Evolutionary conservation across 805 yeast species (phyloP).

Genomic region (Lipomyces japonicus): DNA sequence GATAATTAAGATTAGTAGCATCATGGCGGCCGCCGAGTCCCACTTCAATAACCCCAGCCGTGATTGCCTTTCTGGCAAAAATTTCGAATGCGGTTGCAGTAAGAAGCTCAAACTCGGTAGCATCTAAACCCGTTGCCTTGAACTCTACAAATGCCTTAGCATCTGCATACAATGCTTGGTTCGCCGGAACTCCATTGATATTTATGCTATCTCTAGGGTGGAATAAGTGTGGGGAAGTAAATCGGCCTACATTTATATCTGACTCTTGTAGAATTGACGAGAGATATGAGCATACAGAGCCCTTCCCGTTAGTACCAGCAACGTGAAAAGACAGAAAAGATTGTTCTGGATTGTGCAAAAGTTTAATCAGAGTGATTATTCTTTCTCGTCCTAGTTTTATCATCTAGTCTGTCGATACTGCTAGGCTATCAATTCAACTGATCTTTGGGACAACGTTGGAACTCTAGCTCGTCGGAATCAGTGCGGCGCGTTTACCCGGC

Average conservation of each 20-base stretch:
- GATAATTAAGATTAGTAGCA: constrained; percentile 72
- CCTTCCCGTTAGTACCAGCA: constrained; percentile 97
- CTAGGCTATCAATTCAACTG: too few relatives aligned
- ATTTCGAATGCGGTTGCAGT: constrained; percentile 83
- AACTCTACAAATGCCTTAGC: constrained; percentile 48
- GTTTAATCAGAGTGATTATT: constrained; percentile 44
- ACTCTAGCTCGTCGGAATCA: too few relatives aligned
- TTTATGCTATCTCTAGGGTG: constrained; percentile 71
- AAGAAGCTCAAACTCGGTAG: constrained; percentile 83
- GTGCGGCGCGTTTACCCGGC: constrained; percentile 12
- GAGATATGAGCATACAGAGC: constrained; percentile 82
- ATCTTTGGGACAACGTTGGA: too few relatives aligned
- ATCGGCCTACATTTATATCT: constrained; percentile 60
- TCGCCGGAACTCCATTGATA: constrained; percentile 58
- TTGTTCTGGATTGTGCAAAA: constrained; percentile 67
- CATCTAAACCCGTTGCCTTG: constrained; percentile 46
- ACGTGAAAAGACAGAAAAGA: constrained; percentile 66
- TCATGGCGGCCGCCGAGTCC: constrained; percentile 90
- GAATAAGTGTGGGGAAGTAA: constrained; percentile 84
- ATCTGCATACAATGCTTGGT: constrained; percentile 43
- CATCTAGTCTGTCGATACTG: too few relatives aligned
- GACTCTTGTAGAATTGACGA: constrained; percentile 56
- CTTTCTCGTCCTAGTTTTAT: constrained; percentile 60
- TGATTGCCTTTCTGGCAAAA: constrained; percentile 57
- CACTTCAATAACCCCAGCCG: constrained; percentile 83